Conservation (phyloP, 2,329 filamentous ascomycete genomes). For the Penicillium sp. region DNA sequence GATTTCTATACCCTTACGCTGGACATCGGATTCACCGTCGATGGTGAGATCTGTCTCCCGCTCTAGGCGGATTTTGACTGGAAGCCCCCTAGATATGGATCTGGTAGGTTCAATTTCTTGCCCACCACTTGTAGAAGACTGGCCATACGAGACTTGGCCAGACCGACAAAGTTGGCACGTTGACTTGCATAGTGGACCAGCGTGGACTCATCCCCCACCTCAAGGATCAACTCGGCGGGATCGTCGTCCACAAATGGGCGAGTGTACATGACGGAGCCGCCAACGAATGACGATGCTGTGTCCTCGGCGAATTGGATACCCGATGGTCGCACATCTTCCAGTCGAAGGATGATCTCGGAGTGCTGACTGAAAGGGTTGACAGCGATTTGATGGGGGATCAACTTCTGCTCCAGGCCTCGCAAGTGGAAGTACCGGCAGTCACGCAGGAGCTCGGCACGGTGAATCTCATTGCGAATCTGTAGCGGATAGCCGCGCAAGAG, state of each 20-base stretch:
- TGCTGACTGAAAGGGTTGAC: conserved; percentile 69
- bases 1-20: conserved; percentile 31
- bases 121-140: conserved; percentile 78
- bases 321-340: conserved; percentile 86
- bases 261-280: conserved; percentile 71
- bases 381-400: conserved; percentile 73
- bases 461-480: conserved; percentile 69
- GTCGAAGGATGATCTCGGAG: conserved; percentile 72
- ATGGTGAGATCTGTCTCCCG: conserved; percentile 44
- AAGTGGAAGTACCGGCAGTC: conserved; percentile 94
- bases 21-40: conserved; percentile 35
- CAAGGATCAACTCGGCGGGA: conserved; percentile 71
- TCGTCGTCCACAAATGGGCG: conserved; percentile 81
- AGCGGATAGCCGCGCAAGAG: conserved; percentile 81
- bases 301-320: conserved; percentile 68
- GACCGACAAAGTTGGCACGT: conserved; percentile 69
- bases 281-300: conserved; percentile 13
- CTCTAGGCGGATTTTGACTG: conserved; percentile 66
- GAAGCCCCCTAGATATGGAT: conserved; percentile 55
- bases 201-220: conserved; percentile 69
- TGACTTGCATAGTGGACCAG: conserved; percentile 54
- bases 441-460: conserved; percentile 72
- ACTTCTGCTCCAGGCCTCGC: conserved; percentile 81
- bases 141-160: conserved; percentile 66
- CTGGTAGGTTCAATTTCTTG: conserved; percentile 70